phyloP scores from a whole-genome alignment of 805 yeast species.

The Candida vartiovaarae region DNA sequence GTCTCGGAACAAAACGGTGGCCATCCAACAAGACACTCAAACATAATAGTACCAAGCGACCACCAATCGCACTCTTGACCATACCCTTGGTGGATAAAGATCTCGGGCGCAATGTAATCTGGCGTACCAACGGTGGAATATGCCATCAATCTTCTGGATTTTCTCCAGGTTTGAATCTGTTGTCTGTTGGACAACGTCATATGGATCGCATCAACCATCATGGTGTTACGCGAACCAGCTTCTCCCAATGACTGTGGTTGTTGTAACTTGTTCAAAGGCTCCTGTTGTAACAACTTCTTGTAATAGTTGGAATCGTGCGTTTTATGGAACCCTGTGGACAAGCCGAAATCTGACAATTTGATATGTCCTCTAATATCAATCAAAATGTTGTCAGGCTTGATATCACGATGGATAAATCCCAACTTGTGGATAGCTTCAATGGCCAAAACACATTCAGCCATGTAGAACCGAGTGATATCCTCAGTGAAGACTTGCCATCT shows the following conservation, averaged over 20 bases:
- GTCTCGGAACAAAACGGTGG: constrained; percentile 95
- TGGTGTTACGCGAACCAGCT: constrained; percentile 54
- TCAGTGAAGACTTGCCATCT: constrained; percentile 92
- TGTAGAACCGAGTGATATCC: constrained; percentile 91
- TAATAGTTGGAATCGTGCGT: constrained; percentile 89
- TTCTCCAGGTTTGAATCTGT: constrained; percentile 66
- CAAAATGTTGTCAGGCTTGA: constrained; percentile 92
- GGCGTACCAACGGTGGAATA: constrained; percentile 98
- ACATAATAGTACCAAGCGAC: constrained; percentile 96
- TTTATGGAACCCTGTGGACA: constrained; percentile 94
- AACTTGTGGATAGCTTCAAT: constrained; percentile 90
- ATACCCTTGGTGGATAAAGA: constrained; percentile 76
- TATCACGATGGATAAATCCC: constrained; percentile 95
- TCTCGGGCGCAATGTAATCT: constrained; percentile 98
- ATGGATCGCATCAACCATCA: constrained; percentile 91
- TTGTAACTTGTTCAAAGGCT: constrained; percentile 36
- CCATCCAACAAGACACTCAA: constrained; percentile 93
- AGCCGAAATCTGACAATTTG: constrained; percentile 90
- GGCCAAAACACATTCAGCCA: constrained; percentile 94
- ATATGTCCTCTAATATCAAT: constrained; percentile 86
- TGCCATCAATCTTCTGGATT: constrained; percentile 76
- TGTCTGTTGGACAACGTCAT: constrained; percentile 94
- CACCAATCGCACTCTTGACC: constrained; percentile 97
- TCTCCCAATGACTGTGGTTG: constrained; percentile 29
- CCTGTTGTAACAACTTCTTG: constrained; percentile 62